Evolutionary conservation across 2,329 filamentous ascomycete species (phyloP), one percentile per base, ranked within the genome.

Genomic region (Dendrostoma leiphaemia): DNA sequence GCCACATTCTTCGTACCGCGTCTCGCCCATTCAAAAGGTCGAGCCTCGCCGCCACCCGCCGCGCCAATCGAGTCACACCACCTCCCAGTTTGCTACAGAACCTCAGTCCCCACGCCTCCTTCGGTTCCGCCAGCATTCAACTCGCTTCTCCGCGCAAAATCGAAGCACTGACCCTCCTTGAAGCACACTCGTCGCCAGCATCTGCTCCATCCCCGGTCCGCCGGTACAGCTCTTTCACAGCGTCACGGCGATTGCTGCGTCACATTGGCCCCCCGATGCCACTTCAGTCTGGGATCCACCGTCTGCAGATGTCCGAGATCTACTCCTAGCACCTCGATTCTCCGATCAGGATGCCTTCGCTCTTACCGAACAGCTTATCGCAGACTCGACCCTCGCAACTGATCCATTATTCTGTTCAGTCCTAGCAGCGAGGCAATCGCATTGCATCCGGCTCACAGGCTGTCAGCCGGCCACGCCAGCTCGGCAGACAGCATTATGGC

Each of bases 401-500:
- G 31, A 35, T 32, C n/a, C 44, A 23, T 13, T 45, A 21, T 23
- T 40, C 40, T 40, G 52, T 43, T 52, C 37, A 28, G 17, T 54
- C 38, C 26, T 57, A 54, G 41, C 41, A n/a, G 32, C 35, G 37
- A n/a, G 17, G 26, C 26, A 45, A 34, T 32, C 35, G 43, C 51
- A 34, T 46, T 38, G 34, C 34, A 32, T 29, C 21, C 34, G 19
- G 12, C 19, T 40, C 31, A 17, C 26, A 32, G 8, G 3, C 8
- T n/a, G 37, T 17, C 31, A 8, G 41, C 46, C 1, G 17, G 38
- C 38, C 13, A 32, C 41, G 23, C 40, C 46, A 19, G 5, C 34
- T 45, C 31, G 49, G 48, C 53, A 44, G 24, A 41, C 35, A 23
- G 47, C 47, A 54, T 37, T 23, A 93, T 93, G 89, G 84, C 86